phyloP scores from a whole-genome alignment of 768 basidiomycete species.

The Pulveroboletus sp. region DNA sequence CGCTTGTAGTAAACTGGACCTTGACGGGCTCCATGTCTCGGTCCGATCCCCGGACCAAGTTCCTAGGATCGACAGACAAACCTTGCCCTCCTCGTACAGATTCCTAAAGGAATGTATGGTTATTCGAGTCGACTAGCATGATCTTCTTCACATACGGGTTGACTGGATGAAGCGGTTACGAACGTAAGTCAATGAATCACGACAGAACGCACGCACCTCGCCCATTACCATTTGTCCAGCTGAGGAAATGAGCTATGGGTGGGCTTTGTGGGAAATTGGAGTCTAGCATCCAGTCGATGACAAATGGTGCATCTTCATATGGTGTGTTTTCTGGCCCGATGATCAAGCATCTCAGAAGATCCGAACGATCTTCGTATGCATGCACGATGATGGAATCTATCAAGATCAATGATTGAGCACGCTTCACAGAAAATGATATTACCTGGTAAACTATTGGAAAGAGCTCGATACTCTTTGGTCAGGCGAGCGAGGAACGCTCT shows the following conservation, averaged over 20 bases:
- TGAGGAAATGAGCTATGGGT: constrained; percentile 84
- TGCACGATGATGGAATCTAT: constrained; percentile 85
- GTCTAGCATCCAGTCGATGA: constrained; percentile 91
- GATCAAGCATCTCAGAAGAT: constrained; percentile 84
- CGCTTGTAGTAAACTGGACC: constrained; percentile 86
- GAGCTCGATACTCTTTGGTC: constrained; percentile 75
- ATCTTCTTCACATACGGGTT: constrained; percentile 59
- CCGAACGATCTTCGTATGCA: constrained; percentile 84
- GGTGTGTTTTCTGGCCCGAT: constrained; percentile 93
- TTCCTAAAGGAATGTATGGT: constrained; percentile 46
- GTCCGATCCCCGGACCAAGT: constrained; percentile 89
- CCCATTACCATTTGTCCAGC: constrained; percentile 94
- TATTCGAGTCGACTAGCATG: not conserved
- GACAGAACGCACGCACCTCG: constrained; percentile 36
- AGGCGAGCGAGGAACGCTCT: constrained; percentile 75
- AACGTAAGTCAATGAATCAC: not conserved
- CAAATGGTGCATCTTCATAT: constrained; percentile 92
- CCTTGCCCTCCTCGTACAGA: constrained; percentile 93
- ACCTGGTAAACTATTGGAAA: constrained; percentile 83
- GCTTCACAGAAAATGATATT: constrained; percentile 17
- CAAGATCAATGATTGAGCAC: constrained; percentile 3
- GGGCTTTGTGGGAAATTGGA: constrained; percentile 80
- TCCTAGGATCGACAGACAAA: constrained; percentile 86
- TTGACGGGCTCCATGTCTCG: constrained; percentile 81
- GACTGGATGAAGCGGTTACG: constrained; percentile 33